Evolutionary conservation across 176 grass and related monocot species (phyloP).

Genomic region (maize (Zea mays)): DNA sequence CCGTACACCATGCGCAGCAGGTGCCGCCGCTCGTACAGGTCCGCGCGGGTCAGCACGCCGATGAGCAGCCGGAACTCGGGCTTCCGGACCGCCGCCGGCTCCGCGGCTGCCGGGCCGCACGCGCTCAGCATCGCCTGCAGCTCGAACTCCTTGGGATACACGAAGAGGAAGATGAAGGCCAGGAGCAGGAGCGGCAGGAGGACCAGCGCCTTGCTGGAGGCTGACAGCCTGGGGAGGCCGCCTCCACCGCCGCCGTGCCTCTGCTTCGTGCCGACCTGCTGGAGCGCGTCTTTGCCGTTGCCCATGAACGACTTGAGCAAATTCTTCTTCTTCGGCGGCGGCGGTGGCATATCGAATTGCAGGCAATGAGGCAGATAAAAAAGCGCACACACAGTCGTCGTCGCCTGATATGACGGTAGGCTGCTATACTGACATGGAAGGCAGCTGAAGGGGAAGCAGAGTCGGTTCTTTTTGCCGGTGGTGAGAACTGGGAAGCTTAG

Average conservation of each 20-base stretch:
- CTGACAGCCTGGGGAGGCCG: conserved; percentile 34
- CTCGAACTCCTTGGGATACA: conserved; percentile 69
- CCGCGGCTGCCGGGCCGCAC: conserved; percentile 15
- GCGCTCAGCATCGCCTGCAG: conserved; percentile 51
- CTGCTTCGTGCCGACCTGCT: conserved; percentile 3
- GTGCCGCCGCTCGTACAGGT: conserved; percentile 59
- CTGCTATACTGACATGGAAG: background rate
- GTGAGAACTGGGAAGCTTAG: conserved; percentile 19
- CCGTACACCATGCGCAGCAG: conserved; percentile 70
- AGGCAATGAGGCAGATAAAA: background rate
- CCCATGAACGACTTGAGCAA: conserved; percentile 20
- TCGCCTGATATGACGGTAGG: background rate
- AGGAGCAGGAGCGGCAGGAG: conserved; percentile 59
- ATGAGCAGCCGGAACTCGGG: conserved; percentile 66
- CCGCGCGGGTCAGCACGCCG: conserved; percentile 58
- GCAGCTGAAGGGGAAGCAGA: background rate
- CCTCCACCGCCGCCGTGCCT: conserved; percentile 19
- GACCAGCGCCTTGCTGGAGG: conserved; percentile 44
- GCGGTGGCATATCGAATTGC: background rate
- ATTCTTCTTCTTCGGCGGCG: conserved; percentile 19
- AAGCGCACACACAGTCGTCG: background rate
- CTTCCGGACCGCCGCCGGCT: conserved; percentile 14
- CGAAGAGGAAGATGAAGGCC: conserved; percentile 56
- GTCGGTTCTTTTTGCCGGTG: background rate
- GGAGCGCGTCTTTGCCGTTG: background rate